Evolutionary conservation across 352 stramenopile genomes (phyloP), one percentile per base, ranked within the genome.

Genomic region (Peronospora farinosa): DNA sequence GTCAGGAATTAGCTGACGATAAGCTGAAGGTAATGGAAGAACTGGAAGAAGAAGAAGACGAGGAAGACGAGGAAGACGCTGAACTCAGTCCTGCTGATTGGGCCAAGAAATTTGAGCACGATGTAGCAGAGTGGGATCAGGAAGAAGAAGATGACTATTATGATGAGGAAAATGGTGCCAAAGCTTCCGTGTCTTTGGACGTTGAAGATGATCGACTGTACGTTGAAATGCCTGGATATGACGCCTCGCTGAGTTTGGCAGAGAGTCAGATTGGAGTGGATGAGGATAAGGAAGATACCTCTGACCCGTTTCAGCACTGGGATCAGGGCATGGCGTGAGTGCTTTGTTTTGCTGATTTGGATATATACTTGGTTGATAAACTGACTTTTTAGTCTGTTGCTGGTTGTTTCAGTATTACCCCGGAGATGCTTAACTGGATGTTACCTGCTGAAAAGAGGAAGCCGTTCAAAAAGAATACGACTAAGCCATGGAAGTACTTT

Each of bases 371-470:
- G 15, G 7, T 48, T 41, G 30, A 40, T 45, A 25, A 47, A 40
- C 51, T 4, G 54, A 10, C 21, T 27, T 46, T 21, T 21, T 21
- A 3, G 1, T 21, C 19, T 21, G 1, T 21, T 3, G 25, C 35
- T 51, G 8, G 38, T 31, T 49, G 27, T 27, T 30, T 28, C 47
- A 75, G 66, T 15, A 59, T 75, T 21, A 47, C 67, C 11, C 79
- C 79, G 0, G 79, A 88, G 51, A 88, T 88, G 77, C 72, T 88
- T 36, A 91, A 91, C 62, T 91, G 79, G 79, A 91, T 91, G 79
- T 55, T 78, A 19, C 79, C 79, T 16, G 54, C 57, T 0, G 67
- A 84, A 40, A 73, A 88, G 65, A 70, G 74, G 60, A 65, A 74
- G 65, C 68, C 74, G 15, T 72, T 85, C 19, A 51, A 38, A 21